phyloP scores from a whole-genome alignment of 1,284 basidiomycete species.

The Cystobasidiaceae sp. region DNA sequence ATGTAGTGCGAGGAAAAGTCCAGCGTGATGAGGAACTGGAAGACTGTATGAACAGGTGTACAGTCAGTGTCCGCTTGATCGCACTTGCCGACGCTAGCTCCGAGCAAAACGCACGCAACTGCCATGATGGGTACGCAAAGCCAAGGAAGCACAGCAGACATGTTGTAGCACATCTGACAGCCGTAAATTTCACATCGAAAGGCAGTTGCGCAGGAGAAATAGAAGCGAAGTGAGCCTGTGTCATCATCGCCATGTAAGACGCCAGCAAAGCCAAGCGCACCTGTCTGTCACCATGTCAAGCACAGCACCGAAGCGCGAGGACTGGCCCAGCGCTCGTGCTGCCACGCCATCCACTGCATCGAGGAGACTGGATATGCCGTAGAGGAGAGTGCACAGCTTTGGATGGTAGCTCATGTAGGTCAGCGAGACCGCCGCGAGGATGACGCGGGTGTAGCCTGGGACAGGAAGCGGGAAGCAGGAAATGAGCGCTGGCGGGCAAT shows the following conservation, averaged over 20 bases:
- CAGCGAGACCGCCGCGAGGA: constrained; percentile 82
- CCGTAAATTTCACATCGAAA: background rate
- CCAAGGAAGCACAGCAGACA: constrained; percentile 92
- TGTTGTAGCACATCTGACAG: constrained; percentile 83
- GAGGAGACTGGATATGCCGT: constrained; percentile 85
- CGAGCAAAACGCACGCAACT: constrained; percentile 51
- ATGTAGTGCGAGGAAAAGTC: constrained; percentile 99
- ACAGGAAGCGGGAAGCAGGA: background rate
- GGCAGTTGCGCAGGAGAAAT: too few relatives aligned
- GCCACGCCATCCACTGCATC: constrained; percentile 95
- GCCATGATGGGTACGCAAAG: constrained; percentile 74
- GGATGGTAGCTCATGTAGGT: constrained; percentile 94
- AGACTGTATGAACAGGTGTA: constrained; percentile 48
- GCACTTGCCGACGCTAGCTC: background rate
- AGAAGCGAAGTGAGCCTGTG: too few relatives aligned
- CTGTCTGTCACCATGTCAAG: constrained; percentile 99
- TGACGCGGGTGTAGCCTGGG: constrained; percentile 80
- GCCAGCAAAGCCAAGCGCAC: constrained; percentile 50
- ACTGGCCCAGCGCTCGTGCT: constrained; percentile 81
- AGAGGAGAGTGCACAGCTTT: constrained; percentile 80
- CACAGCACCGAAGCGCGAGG: constrained; percentile 94
- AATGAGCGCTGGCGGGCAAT: background rate
- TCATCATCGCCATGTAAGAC: background rate
- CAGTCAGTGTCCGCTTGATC: too few relatives aligned
- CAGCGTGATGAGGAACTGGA: constrained; percentile 92